A percentile compares a stretch with the other conserved stretches of the same genome.
Evolutionary conservation across 192 early-diverging fungal genomes (phyloP).

Genomic region (Gryganskiella cystojenkinii): DNA sequence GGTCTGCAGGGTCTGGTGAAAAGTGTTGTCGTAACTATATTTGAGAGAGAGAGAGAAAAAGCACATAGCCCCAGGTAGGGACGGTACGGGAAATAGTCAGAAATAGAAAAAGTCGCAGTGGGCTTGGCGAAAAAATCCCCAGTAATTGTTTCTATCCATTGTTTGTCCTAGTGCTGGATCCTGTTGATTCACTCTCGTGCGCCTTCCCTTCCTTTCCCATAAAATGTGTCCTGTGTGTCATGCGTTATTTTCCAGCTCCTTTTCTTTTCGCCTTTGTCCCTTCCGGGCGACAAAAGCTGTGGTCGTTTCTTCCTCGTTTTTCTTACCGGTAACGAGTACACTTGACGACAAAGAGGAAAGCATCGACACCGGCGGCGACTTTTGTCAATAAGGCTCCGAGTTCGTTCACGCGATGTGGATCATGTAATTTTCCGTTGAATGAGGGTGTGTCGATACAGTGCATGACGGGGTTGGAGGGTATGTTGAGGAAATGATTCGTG

Average conservation of each 20-base stretch:
- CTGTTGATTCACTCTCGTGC: no score
- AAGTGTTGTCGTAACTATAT: conserved; percentile 38
- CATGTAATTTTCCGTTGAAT: conserved; percentile 52
- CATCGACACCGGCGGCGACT: conserved; percentile 50
- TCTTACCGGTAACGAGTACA: conserved; percentile 54
- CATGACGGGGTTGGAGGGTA: conserved; percentile 45
- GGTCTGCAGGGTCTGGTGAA: conserved; percentile 39
- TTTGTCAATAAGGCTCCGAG: conserved; percentile 42
- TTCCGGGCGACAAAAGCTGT: neutral
- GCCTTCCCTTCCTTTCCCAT: no score
- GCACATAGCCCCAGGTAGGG: neutral
- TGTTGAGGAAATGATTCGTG: conserved; percentile 49
- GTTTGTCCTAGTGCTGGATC: no score
- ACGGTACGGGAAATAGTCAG: neutral
- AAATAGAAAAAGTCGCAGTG: neutral
- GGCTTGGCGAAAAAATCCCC: no score
- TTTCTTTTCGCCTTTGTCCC: neutral
- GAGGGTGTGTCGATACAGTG: conserved; percentile 58
- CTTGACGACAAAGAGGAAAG: conserved; percentile 53
- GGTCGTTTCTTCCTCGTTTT: neutral
- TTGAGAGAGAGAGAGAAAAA: neutral
- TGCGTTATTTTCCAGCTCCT: no score
- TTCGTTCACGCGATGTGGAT: conserved; percentile 39
- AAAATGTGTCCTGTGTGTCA: no score
- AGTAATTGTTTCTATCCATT: no score